Base-by-base conservation (phyloP, 1,139 yeast species). In the Hansenula lynferdii region DNA sequence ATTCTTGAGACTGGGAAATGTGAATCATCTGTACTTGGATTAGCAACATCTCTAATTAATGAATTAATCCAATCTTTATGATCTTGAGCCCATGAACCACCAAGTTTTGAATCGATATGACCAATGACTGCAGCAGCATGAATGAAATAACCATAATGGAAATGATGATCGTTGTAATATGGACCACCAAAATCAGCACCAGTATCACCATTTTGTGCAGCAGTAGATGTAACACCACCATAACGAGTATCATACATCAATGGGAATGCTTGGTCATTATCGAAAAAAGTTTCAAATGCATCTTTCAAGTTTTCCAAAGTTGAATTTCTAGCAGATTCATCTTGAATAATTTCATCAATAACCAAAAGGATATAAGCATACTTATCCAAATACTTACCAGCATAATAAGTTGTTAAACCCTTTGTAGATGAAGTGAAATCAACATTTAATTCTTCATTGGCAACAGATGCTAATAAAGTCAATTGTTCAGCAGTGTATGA, bases 91-190 rank as follows among this genome's bases (percentile, higher is more conserved):
- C 94, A 85, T 12, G 73, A 65, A 28, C 86, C 86, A 34, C 81
- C 81, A 31, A 62, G 54, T 45, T 73, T 65, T 20, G 65, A 56
- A 58, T 85, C 94, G 30, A 82, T 71, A 45, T 75, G 67, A 14
- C 84, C 92, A 39, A 84, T 70, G 35, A 82, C 70, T 3, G 94
- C 92, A 8, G 90, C 89, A 8, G 92, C 83, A 51, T 83, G 89
- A 38, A 85, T 70, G 51, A 74, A 75, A 61, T 84, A 84, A 20
- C 92, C 90, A 56, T 81, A 84, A 54, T 85, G 92, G 76, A 82
- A 84, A 55, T 84, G 92, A 54, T 80, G 92, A 58, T 84, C 92
- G 50, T 83, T 84, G 61, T 84, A 84, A 61, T 73, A 78, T 14
- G 82, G 72, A 48, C 78, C 66, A 22, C 92, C 94, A 56, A 62